Evolutionary conservation across 768 basidiomycete species (phyloP).

Genomic region (Tricholoma furcatifolium): DNA sequence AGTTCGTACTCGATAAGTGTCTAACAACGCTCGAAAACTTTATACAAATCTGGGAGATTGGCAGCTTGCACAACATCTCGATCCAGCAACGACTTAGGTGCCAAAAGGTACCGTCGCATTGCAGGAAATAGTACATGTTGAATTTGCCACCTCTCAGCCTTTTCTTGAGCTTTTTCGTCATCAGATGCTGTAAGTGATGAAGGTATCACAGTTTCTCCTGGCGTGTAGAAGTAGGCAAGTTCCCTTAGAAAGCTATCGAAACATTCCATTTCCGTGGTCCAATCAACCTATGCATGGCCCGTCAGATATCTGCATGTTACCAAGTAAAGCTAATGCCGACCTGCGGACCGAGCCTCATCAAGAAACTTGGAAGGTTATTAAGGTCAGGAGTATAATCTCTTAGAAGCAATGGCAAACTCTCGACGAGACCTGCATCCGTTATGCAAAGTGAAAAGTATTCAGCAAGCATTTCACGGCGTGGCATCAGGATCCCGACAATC

Average conservation of each 20-base stretch:
- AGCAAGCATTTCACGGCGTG: slow-evolving; percentile 76
- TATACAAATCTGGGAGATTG: slow-evolving; percentile 87
- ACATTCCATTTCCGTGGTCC: slow-evolving; percentile 82
- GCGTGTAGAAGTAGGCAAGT: slow-evolving; percentile 88
- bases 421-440: slow-evolving; percentile 61
- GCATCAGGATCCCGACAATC: slow-evolving; percentile 59
- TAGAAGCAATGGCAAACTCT: slow-evolving; percentile 78
- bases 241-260: slow-evolving; percentile 86
- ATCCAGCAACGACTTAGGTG: slow-evolving; percentile 66
- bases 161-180: slow-evolving; percentile 42
- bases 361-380: slow-evolving; percentile 83
- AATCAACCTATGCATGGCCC: slow-evolving; percentile 66
- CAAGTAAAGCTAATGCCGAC: slow-evolving; percentile 36
- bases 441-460: slow-evolving; percentile 90
- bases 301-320: not conserved
- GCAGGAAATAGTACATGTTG: slow-evolving; percentile 90
- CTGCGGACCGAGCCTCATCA: slow-evolving; percentile 92
- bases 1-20: no score
- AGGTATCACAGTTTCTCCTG: slow-evolving; percentile 43
- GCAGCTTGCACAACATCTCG: slow-evolving; percentile 85
- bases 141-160: slow-evolving; percentile 79
- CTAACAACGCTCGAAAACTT: slow-evolving; percentile 92
- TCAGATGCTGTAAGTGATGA: slow-evolving; percentile 17
- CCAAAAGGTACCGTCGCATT: slow-evolving; percentile 71
- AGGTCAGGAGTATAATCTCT: slow-evolving; percentile 89